Conservation (phyloP, 2,329 filamentous ascomycete genomes). For the Penicillium sumatraense region DNA sequence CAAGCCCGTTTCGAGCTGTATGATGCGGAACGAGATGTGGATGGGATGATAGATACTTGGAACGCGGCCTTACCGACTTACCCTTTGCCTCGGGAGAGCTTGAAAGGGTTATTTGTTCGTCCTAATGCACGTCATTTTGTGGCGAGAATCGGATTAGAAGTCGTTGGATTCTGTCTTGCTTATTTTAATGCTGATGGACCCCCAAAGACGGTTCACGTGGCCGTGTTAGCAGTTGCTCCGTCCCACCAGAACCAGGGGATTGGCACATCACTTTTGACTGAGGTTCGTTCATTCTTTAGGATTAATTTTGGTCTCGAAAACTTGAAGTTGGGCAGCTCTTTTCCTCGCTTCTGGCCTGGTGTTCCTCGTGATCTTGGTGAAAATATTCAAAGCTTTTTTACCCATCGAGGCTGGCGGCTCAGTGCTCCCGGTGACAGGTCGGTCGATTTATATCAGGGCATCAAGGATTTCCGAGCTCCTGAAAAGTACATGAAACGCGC, state of each 20-base stretch:
- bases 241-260: slow-evolving; percentile 41
- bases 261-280: slow-evolving; percentile 42
- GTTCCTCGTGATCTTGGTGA: slow-evolving; percentile 45
- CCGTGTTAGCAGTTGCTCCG: slow-evolving; percentile 44
- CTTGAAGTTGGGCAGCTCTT: slow-evolving; percentile 35
- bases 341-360: slow-evolving; percentile 54
- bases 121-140: slow-evolving; percentile 40
- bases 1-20: slow-evolving; percentile 23
- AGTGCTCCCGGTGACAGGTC: slow-evolving; percentile 29
- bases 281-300: slow-evolving; percentile 32
- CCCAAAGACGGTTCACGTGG: slow-evolving; percentile 35
- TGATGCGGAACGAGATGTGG: slow-evolving; percentile 30
- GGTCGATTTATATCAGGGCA: slow-evolving; percentile 48
- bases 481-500: slow-evolving; percentile 43
- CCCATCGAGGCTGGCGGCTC: slow-evolving; percentile 46
- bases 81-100: slow-evolving; percentile 29
- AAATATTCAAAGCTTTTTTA: slow-evolving; percentile 44
- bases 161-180: slow-evolving; percentile 46
- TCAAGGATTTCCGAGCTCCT: slow-evolving; percentile 40
- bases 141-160: slow-evolving; percentile 29
- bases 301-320: slow-evolving; percentile 28
- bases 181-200: slow-evolving; percentile 34
- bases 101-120: slow-evolving; percentile 33
- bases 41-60: slow-evolving; percentile 39
- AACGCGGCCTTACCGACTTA: slow-evolving; percentile 43